phyloP scores from a whole-genome alignment of 2,329 filamentous ascomycete genomes.

The Zymoseptoria tritici region DNA sequence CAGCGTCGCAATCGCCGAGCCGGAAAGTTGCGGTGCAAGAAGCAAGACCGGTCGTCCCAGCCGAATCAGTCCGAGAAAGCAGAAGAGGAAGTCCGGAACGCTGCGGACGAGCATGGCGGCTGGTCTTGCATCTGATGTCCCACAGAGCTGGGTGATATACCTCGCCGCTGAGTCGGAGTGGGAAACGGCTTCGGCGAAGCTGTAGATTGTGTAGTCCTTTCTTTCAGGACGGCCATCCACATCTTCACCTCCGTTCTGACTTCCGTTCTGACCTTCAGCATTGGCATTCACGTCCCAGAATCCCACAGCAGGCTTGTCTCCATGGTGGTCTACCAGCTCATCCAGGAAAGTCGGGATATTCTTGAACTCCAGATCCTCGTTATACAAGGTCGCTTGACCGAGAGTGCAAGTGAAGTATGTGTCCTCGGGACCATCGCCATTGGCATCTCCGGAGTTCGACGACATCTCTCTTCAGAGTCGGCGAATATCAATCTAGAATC shows the following conservation, averaged over 20 bases:
- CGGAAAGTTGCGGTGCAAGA: slow-evolving; percentile 46
- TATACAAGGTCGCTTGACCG: slow-evolving; percentile 44
- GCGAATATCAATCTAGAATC: too few species aligned
- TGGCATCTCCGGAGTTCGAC: neutral
- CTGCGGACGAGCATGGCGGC: slow-evolving; percentile 52
- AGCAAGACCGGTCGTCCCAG: slow-evolving; percentile 50
- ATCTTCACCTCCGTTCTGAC: too few species aligned
- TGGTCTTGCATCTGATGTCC: slow-evolving; percentile 22
- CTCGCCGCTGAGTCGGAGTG: slow-evolving; percentile 33
- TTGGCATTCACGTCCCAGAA: neutral
- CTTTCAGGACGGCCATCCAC: neutral
- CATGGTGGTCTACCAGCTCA: neutral
- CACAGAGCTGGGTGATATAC: slow-evolving; percentile 17
- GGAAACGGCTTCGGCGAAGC: slow-evolving; percentile 30
- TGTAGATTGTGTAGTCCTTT: slow-evolving; percentile 22
- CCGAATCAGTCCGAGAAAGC: slow-evolving; percentile 53
- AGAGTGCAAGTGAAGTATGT: slow-evolving; percentile 58
- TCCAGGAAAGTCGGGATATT: neutral
- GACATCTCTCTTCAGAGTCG: neutral
- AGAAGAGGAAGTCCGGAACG: slow-evolving; percentile 50
- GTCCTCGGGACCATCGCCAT: neutral
- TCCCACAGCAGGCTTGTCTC: neutral
- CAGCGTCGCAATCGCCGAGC: slow-evolving; percentile 46
- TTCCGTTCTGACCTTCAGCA: neutral
- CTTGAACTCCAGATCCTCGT: neutral